Base-by-base conservation (phyloP, 148 eudicot species). In the Arctostaphylos glauca region DNA sequence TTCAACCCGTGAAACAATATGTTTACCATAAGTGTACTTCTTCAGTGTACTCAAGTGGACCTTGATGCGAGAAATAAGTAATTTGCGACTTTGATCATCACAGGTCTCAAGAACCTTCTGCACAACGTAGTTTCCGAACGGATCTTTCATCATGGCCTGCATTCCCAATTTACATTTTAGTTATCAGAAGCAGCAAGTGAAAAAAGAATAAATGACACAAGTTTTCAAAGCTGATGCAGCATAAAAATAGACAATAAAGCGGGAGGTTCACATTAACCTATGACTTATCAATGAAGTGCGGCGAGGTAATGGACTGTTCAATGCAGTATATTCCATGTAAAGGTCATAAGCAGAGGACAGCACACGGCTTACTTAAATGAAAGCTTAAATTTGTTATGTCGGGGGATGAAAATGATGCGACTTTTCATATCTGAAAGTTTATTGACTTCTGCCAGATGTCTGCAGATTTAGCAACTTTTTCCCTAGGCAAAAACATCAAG, bases 131-230 rank as follows among this genome's bases (percentile, higher is more conserved):
- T 92, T 90, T 54, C 93, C 94, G 79, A 89, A 92, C 1, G 88
- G 94, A 77, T 92, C 94, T 81, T 90, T 92, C 92, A 90, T 90
- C 94, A 92, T 92, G 74, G 86, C 91, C 94, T 92, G 89, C 79
- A 85, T 73, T 14, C 75, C 25, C 43, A 77, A 80, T 71, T n/a
- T 14, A 13, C 14, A 1, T 59, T 50, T 48, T 41, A 52, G 81
- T 83, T 50, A 64, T 53, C 62, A 81, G 48, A 41, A 18, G 31
- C 50, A 38, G 80, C 9, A 59, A 15, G 6, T 43, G 38, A 75
- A 25, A 75, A 15, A 53, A 50, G 41, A 52, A 12, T 9, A 9
- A 43, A 47, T 19, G 47, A 47, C 6, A 48, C 38, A 48, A 74
- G 77, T 54, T 72, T 72, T 72, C 38, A 5, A 71, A 48, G 31